A percentile compares a stretch with the other conserved stretches of the same genome.
Conservation (phyloP, 1,284 basidiomycete genomes). For the Ceratobasidium sp. region DNA sequence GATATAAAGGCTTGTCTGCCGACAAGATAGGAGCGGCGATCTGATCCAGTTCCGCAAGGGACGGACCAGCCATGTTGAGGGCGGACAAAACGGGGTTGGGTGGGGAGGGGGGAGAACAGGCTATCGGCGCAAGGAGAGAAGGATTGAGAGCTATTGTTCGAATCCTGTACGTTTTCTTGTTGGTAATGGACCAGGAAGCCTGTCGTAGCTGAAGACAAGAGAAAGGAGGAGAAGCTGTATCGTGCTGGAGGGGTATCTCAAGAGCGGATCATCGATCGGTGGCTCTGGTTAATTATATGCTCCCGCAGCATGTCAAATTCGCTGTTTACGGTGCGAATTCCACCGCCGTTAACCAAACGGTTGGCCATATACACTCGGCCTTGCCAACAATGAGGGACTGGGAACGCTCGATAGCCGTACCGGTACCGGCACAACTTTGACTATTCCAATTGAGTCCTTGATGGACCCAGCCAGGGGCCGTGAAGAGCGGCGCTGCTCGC, state of each 20-base stretch:
- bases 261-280: constrained; percentile 5
- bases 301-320: neutral
- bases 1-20: constrained; percentile 21
- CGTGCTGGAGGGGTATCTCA: neutral
- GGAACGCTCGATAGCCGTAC: neutral
- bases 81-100: neutral
- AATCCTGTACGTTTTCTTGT: neutral
- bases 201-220: neutral
- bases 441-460: neutral
- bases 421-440: neutral
- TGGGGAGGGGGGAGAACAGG: neutral
- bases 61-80: constrained; percentile 38
- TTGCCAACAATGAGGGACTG: neutral
- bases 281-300: constrained; percentile 14
- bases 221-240: neutral
- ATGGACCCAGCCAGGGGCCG: neutral
- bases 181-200: neutral
- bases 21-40: constrained; percentile 28
- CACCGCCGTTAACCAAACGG: neutral
- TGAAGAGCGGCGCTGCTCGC: neutral
- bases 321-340: neutral
- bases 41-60: constrained; percentile 30
- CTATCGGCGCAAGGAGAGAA: neutral
- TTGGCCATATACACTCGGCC: neutral
- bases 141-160: neutral